These are phyloP conservation scores for Polytrichum commune DNA, from an alignment of 225 moss, liverwort and hornwort genomes.

Conservation along the genomic window DNA sequence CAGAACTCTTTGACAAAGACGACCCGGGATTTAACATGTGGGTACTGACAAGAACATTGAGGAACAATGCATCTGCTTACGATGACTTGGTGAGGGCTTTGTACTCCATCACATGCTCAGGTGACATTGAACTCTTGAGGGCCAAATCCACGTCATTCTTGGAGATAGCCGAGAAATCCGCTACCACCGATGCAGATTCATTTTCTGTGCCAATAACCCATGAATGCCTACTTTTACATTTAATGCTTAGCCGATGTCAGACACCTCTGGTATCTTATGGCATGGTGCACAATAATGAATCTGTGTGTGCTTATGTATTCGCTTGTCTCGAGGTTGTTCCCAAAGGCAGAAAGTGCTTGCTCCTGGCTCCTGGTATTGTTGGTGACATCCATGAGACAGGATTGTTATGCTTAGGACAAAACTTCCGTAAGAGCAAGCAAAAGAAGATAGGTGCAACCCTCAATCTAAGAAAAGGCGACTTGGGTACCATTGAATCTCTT, in stretches of 20 bases:
- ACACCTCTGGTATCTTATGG: slow-evolving; percentile 5
- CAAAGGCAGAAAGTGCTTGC: background rate
- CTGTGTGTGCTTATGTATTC: slow-evolving; percentile 1
- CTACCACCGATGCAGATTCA: background rate
- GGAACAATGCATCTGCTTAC: background rate
- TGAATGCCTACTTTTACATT: background rate
- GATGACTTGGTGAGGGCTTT: background rate
- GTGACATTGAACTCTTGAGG: background rate
- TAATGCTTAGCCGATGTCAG: background rate
- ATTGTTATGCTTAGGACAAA: background rate
- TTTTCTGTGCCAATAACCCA: background rate
- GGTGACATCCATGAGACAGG: slow-evolving; percentile 2
- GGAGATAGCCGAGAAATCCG: background rate
- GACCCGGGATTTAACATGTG: background rate
- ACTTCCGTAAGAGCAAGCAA: slow-evolving; percentile 21
- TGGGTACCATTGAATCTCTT: slow-evolving; percentile 32
- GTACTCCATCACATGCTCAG: background rate
- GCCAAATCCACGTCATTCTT: background rate
- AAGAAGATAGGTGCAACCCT: slow-evolving; percentile 40
- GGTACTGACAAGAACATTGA: background rate
- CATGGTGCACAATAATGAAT: background rate
- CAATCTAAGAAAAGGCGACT: slow-evolving; percentile 33
- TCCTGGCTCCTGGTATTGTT: background rate
- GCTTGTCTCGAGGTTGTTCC: background rate
- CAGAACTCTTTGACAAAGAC: background rate